Evolutionary conservation across 768 basidiomycete genomes (phyloP), one percentile per base, ranked within the genome.

Genomic region (Pleurotus djamor): DNA sequence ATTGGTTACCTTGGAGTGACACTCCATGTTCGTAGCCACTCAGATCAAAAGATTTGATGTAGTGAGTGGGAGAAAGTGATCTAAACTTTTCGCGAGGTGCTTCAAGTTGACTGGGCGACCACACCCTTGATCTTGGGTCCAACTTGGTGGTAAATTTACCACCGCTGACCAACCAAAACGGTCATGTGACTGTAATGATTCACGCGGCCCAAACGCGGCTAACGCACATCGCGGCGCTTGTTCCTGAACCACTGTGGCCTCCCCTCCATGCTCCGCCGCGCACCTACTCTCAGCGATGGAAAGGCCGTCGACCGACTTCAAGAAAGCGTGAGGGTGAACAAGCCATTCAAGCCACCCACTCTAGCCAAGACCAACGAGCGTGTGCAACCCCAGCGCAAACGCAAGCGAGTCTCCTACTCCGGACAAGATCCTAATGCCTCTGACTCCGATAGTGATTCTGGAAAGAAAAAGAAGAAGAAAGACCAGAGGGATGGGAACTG

Each of bases 321-420:
- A 55, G 91, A 91, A 68, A 91, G 88, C 65, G 78, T 73, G 13
- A 85, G 90, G 50, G 73, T 93, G 33, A 88, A 86, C 75, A 87
- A 88, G 65, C 92, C 90, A 0, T 94, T 93, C 79, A 93, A 92
- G 68, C 76, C 87, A 1, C 92, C 92, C 4, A 80, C 86, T 1
- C 64, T 76, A 33, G 67, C 77, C 9, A 68, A 65, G 43, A 66
- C 75, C 9, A 64, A 79, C 17, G 81, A 83, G 48, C 84, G 84
- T 37, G 72, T 76, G 5, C 87, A 89, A 64, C 88, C 87, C 0
- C 79, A 80, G 63, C 83, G 94, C 28, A 97, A 96, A 71, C 85
- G 94, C 52, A 96, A 93, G 67, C 86, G 91, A 32, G 86, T 94
- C 21, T 92, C 89, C 0, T 96, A 96, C 79, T 92, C 90, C 65